Percentiles rank a stretch among this genome's conserved stretches.
phyloP scores from a whole-genome alignment of 2,329 filamentous ascomycete genomes.

The Kalmusia sp. region DNA sequence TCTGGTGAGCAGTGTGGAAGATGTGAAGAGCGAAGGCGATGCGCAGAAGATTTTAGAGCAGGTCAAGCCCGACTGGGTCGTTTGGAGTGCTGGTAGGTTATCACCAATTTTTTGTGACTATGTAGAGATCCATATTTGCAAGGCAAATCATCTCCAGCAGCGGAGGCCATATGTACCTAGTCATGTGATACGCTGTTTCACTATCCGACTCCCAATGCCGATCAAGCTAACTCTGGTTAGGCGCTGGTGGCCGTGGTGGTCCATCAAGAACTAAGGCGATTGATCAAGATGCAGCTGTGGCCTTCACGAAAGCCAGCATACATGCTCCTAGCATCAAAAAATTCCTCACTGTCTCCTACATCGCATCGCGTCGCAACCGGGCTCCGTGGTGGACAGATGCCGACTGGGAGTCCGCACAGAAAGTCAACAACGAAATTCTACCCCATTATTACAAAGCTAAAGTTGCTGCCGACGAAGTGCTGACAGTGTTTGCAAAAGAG shows the following conservation, averaged over 20 bases:
- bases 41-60: slow-evolving; percentile 68
- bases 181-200: not conserved
- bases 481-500: slow-evolving; percentile 53
- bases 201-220: not conserved
- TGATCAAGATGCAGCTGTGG: slow-evolving; percentile 62
- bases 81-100: slow-evolving; percentile 70
- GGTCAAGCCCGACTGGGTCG: slow-evolving; percentile 69
- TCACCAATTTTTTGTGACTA: too few species aligned
- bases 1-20: slow-evolving; percentile 73
- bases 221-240: slow-evolving; percentile 39
- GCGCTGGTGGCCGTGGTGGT: slow-evolving; percentile 63
- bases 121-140: too few species aligned
- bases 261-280: slow-evolving; percentile 58
- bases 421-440: slow-evolving; percentile 57
- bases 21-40: slow-evolving; percentile 68
- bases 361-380: slow-evolving; percentile 56
- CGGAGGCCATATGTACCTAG: too few species aligned
- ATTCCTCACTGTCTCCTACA: slow-evolving; percentile 63
- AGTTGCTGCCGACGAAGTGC: slow-evolving; percentile 62
- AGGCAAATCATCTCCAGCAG: too few species aligned
- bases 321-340: slow-evolving; percentile 56
- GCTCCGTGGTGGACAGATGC: slow-evolving; percentile 60
- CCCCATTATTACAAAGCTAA: slow-evolving; percentile 62
- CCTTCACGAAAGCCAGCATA: slow-evolving; percentile 59
- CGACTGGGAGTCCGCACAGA: slow-evolving; percentile 54